Conservation (phyloP, 768 basidiomycete species). For the Asterophora lycoperdoides region DNA sequence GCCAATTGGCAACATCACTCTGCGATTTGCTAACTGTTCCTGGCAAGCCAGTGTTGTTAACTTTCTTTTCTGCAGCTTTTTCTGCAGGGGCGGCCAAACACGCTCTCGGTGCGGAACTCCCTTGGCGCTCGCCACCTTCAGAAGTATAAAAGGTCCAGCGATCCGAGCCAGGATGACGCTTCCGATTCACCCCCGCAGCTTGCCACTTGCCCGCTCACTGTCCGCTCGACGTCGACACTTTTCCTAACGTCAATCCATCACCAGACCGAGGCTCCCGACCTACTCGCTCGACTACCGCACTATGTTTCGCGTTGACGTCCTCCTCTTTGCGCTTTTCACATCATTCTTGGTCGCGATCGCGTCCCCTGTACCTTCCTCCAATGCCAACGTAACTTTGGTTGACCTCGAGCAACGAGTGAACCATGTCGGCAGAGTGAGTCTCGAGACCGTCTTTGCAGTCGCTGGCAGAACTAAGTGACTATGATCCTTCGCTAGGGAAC, state of each 20-base stretch:
- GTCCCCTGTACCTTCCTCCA: constrained; percentile 39
- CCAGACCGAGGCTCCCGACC: constrained; percentile 11
- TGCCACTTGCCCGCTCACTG: constrained; percentile 9
- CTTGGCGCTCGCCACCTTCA: constrained; percentile 3
- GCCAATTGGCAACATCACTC: constrained; percentile 6
- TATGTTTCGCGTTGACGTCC: constrained; percentile 38
- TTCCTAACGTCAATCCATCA: constrained; percentile 4
- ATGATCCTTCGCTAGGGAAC: constrained; percentile 46
- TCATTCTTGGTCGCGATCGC: constrained; percentile 40
- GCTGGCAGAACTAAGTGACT: constrained; percentile 6
- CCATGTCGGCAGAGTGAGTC: constrained; percentile 53
- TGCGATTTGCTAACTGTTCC: constrained; percentile 7
- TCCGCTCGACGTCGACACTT: constrained; percentile 14
- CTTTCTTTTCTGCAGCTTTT: no score
- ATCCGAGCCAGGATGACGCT: constrained; percentile 17
- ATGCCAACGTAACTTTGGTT: constrained; percentile 21
- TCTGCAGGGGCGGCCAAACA: constrained; percentile 8
- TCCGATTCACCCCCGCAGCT: constrained; percentile 5
- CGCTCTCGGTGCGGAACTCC: constrained; percentile 10
- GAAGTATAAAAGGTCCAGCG: constrained; percentile 19
- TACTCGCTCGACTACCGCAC: constrained; percentile 10
- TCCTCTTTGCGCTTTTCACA: constrained; percentile 37
- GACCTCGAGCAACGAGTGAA: constrained; percentile 49
- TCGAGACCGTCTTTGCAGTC: constrained; percentile 3
- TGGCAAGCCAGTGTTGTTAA: constrained; percentile 1